Evolutionary conservation across 257 asterid species (phyloP).

Genomic region (Jaltomata sinuosa): DNA sequence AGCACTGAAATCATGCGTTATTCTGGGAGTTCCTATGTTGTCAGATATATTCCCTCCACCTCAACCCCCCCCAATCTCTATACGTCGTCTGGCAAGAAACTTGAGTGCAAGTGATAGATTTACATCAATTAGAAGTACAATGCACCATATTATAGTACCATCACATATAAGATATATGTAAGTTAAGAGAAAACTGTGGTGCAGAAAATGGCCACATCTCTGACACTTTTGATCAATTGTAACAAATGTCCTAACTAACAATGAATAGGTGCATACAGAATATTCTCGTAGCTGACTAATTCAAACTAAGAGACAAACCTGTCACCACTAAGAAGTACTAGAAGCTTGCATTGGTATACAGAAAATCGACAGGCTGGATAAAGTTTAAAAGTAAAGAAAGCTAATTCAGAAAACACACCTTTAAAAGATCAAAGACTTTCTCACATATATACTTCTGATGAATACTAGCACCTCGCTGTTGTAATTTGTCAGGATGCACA

Average conservation of each 20-base stretch:
- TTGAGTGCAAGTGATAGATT: background rate
- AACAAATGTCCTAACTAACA: background rate
- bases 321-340: background rate
- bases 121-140: background rate
- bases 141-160: background rate
- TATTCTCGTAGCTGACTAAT: background rate
- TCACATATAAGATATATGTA: background rate
- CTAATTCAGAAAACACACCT: conserved; percentile 39
- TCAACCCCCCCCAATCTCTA: too few relatives aligned
- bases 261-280: background rate
- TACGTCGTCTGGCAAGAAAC: background rate
- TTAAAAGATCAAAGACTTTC: conserved; percentile 93
- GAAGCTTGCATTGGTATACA: background rate
- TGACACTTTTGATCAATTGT: background rate
- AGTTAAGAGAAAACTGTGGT: background rate
- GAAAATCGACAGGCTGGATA: background rate
- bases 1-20: background rate
- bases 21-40: background rate
- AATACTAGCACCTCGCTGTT: conserved; percentile 87
- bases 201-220: background rate
- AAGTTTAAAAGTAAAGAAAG: background rate
- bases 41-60: background rate
- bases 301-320: background rate
- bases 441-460: conserved; percentile 89
- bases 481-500: conserved; percentile 96